Evolutionary conservation across 768 basidiomycete genomes (phyloP), one percentile per base, ranked within the genome.

Genomic region (Cystobasidiopsis lactophilus): DNA sequence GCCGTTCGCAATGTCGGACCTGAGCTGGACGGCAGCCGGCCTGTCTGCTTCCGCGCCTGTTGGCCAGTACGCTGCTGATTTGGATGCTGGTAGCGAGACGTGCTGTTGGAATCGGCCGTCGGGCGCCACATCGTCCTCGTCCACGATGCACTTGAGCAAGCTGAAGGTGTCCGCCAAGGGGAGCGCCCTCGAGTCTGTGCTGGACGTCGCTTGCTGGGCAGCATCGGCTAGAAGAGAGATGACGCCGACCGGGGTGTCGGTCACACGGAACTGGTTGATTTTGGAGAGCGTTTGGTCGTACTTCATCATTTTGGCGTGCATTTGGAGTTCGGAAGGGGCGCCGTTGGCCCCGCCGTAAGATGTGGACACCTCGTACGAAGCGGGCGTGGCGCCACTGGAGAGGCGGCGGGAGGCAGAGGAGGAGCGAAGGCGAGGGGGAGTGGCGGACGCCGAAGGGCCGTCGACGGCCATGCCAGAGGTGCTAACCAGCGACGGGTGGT

Each of bases 301-400:
- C 13, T 77, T 79, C 81, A 95, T 85, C 88, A 95, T 88, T 68
- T 83, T 84, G 67, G 74, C 77, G 66, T 89, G 86, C 79, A 63
- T 63, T 49, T 60, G 57, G 37, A 62, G 54, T 31, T 48, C 39
- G 5, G 61, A 55, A 23, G 29, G 43, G 13, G 35, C 14, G 1
- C 40, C 18, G 1, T 31, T 33, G 33, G 33, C 33, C 7, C 40
- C 23, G 14, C 29, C 21, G 30, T 47, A 24, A 10, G 29, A 27
- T 16, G 16, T 7, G 33, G 33, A 35, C 33, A 7, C 9, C 9
- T 7, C 7, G 45, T 38, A 50, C 4, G 31, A 39, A 21, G 47
- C 24, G 2, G 26, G 37, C 18, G 13, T 10, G 41, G 21, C 21
- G 37, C 16, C 23, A 40, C 19, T 23, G 35, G 24, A 40, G 14